Evolutionary conservation across 305 asterid species (phyloP), one percentile per base, ranked within the genome.

Genomic region (Fraxinus latifolia): DNA sequence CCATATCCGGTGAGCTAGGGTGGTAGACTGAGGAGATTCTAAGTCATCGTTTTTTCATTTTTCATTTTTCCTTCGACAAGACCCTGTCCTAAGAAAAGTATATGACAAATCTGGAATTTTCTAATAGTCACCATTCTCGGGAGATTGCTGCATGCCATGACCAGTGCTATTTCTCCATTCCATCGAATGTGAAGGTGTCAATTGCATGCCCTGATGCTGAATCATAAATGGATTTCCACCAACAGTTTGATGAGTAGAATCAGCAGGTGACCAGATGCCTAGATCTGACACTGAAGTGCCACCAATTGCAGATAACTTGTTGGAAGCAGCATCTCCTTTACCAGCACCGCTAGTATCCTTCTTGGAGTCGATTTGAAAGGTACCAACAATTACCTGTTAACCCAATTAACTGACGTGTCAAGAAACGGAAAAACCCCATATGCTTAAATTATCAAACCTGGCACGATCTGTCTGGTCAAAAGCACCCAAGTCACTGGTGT

Each of bases 121-220:
- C 37, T 76, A 50, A 12, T 76, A 76, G 36, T 76, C 79, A 17
- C 79, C 79, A 23, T 42, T 75, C 79, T 42, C 79, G 33, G 79
- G 23, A 42, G 79, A 75, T 31, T 75, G 79, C 62, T 23, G 65
- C 65, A 75, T 47, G 65, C 79, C 79, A 44, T 76, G 79, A 44
- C 33, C 37, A 5, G 7, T 76, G 79, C 34, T 76, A 23, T 55
- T 55, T 55, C 67, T 76, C 79, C 79, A 76, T 42, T 76, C 79
- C 67, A 44, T 27, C 34, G 68, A 76, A 27, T 76, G 65, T 6
- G 79, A 42, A 44, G 65, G 65, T 23, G 79, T 14, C 67, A 76
- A 76, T 5, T 76, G 79, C 65, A 76, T 23, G 79, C 79, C 21
- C 60, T 50, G 68, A 27, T 76, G 79, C 19, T 76, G 79, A 3